Evolutionary conservation across 2,329 filamentous ascomycete genomes (phyloP), one percentile per base, ranked within the genome.

Genomic region (Xylaria sp.): DNA sequence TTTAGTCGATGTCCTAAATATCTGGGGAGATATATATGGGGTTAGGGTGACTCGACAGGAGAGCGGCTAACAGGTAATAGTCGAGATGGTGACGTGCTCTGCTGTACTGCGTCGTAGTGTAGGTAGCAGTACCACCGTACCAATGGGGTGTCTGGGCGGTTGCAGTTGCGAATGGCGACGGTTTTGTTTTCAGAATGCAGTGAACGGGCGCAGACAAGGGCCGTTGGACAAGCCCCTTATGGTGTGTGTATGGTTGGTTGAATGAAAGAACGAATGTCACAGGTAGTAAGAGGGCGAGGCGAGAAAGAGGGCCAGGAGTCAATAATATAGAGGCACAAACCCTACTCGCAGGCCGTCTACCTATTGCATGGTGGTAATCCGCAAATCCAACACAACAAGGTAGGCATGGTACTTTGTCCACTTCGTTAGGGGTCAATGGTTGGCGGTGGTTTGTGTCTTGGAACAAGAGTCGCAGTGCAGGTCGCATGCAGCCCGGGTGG

Each of bases 381-480:
- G 47, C 30, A 23, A 30, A 30, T 19, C 61, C 57, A 61, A 61
- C 58, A 49, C 53, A 19, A 54, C 52, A 63, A 50, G 23, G 23
- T 30, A 55, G 55, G 37, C 55, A 64, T 46, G 55, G 50, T 60
- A 61, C 63, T 59, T 59, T 59, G 58, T 55, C 54, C 52, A 55
- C 59, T 48, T 55, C 42, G 55, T 59, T 54, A 47, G 57, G 42
- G 49, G 34, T 46, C 23, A 35, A 44, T 61, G 52, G 60, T 64
- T 63, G 59, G 61, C 56, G 52, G 63, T 58, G 52, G 59, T 58
- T 55, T 60, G 58, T 58, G 55, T 49, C 49, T 58, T 59, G 55
- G 59, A 30, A 60, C 59, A 52, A 60, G 54, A 64, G 60, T 62
- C 54, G 58, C 56, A 60, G 51, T 55, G 62, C 62, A 61, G 59